Percentiles rank a stretch among this genome's conserved stretches.
These are phyloP conservation scores for Lathyrus aphaca DNA, from an alignment of 306 rosid species.

Conservation along the genomic window DNA sequence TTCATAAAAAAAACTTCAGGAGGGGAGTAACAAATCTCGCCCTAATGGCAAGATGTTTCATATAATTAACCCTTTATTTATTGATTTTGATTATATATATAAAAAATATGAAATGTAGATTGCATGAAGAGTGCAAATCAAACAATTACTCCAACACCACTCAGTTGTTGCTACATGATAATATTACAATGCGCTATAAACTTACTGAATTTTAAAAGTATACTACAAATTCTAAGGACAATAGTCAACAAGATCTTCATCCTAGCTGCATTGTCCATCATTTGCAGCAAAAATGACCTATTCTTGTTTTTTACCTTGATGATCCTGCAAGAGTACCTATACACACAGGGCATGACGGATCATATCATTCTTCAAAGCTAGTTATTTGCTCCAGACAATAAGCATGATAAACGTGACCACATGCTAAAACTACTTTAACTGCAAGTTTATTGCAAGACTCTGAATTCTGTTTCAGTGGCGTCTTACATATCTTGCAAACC, in stretches of 20 bases:
- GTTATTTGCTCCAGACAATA: constrained; percentile 83
- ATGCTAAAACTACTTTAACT: constrained; percentile 74
- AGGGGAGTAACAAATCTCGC: too few species aligned
- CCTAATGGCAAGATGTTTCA: too few species aligned
- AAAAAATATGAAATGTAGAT: too few species aligned
- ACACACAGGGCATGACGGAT: constrained; percentile 78
- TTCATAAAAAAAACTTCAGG: too few species aligned
- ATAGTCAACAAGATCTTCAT: constrained; percentile 33
- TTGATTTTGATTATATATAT: too few species aligned
- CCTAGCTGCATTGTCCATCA: constrained; percentile 26
- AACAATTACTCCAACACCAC: constrained; percentile 2
- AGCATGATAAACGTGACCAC: constrained; percentile 88
- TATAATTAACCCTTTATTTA: too few species aligned
- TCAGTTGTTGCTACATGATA: constrained; percentile 9
- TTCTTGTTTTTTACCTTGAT: constrained; percentile 30
- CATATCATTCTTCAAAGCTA: constrained; percentile 53
- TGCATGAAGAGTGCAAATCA: too few species aligned
- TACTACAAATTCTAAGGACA: constrained; percentile 30
- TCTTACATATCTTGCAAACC: constrained; percentile 71
- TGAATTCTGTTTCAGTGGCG: constrained; percentile 55
- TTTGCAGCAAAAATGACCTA: too few species aligned
- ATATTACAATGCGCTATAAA: neutral
- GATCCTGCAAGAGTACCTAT: constrained; percentile 42
- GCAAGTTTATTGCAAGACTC: constrained; percentile 59
- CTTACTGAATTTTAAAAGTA: neutral